Conservation (phyloP, 2,329 filamentous ascomycete genomes). For the Botryotinia convoluta region DNA sequence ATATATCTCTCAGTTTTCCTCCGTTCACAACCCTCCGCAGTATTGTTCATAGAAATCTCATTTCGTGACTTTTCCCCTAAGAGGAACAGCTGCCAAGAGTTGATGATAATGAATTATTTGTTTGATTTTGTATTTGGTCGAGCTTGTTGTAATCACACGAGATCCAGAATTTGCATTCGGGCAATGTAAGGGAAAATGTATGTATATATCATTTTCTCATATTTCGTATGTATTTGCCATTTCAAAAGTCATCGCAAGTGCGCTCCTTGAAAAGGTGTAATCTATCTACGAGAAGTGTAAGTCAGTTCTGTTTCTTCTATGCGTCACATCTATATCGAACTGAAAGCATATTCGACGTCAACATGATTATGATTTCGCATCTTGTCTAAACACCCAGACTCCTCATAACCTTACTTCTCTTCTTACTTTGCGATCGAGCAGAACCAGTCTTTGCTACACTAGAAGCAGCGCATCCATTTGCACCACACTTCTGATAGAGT, state of each 20-base stretch:
- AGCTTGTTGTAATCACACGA: background rate
- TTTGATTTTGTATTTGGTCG: background rate
- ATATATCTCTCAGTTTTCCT: background rate
- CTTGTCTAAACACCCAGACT: background rate
- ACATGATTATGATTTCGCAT: background rate
- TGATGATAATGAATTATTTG: too few species aligned
- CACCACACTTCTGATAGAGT: conserved; percentile 16
- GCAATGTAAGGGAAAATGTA: too few species aligned
- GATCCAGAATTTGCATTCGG: background rate
- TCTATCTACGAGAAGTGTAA: background rate
- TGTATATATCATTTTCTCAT: background rate
- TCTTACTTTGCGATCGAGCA: background rate
- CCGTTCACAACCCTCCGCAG: background rate
- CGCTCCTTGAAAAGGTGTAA: background rate
- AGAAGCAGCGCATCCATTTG: background rate
- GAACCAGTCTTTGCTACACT: background rate
- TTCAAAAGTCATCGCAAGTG: background rate
- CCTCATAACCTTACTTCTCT: background rate
- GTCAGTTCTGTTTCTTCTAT: background rate
- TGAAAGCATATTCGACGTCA: background rate
- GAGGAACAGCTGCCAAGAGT: background rate
- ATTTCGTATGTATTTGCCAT: background rate
- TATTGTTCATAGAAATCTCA: background rate
- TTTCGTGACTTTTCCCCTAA: background rate
- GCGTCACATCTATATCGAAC: background rate